Base-by-base conservation (phyloP, 2,329 filamentous ascomycete genomes). In the Colletotrichum sansevieriae region DNA sequence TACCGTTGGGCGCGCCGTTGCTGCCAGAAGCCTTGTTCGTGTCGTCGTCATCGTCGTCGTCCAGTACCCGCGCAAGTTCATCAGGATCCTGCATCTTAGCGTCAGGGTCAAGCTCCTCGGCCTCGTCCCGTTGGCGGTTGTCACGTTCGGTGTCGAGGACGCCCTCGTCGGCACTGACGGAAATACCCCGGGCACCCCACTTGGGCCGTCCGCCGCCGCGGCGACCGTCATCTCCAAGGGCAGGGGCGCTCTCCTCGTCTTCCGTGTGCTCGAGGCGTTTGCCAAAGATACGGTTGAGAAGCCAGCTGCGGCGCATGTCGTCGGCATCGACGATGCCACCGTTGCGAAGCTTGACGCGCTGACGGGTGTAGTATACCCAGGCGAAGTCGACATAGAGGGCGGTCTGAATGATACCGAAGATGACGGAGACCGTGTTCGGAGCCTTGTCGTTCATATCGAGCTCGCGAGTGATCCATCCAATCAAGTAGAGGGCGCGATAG, bases 311-410 rank as follows among this genome's bases (percentile, higher is more conserved):
- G 71, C 90, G 87, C 76, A 97, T 84, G 77, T 98, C 95, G 72
- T 98, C 95, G 4, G 91, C 91, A 76, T 98, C 95, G 13, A 98
- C 93, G 18, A 98, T 86, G 7, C 94, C 93, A 51, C 95, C 95
- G 72, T 89, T 91, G 70, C 95, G 88, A 15, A 98, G 90, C 90
- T 98, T 98, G 76, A 98, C 94, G 65, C 95, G 89, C 83, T 98
- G 95, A 71, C 95, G 88, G 11, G 92, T 92, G 83, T 93, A 98
- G 84, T 98, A 98, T 1, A 98, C 94, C 94, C 95, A 98, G 41
- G 94, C 94, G 77, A 98, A 98, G 80, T 98, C 95, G 73, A 95
- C 78, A 79, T 98, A 98, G 49, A 98, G 88, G 1, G 92, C 90
- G 0, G 94, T 98, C 82, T 98, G 95, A 29, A 98, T 84, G 68